phyloP scores from a whole-genome alignment of 2,329 filamentous ascomycete genomes.

The Fusarium citri region DNA sequence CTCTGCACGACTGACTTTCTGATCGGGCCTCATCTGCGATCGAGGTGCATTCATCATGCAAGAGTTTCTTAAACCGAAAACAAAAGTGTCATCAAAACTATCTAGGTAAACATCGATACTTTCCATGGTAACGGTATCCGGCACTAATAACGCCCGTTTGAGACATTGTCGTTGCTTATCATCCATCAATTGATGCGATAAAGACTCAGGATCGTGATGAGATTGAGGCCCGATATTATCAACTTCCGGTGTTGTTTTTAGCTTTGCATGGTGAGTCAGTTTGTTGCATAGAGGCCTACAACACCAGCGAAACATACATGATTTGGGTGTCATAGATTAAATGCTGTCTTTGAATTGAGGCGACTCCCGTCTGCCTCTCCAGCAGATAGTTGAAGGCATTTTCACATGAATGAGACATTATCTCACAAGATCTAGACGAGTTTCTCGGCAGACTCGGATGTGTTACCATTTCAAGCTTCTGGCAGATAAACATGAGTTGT shows the following conservation, averaged over 20 bases:
- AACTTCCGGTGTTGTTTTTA: background rate
- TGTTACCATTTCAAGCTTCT: constrained; percentile 13
- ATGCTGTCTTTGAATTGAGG: background rate
- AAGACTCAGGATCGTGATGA: constrained; percentile 1
- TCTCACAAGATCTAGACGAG: constrained; percentile 1
- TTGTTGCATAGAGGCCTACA: background rate
- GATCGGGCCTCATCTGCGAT: constrained; percentile 25
- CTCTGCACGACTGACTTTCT: constrained; percentile 9
- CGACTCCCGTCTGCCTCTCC: background rate
- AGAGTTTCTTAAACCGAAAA: background rate
- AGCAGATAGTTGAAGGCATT: background rate
- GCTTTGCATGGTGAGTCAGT: constrained; percentile 3
- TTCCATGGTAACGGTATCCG: constrained; percentile 2
- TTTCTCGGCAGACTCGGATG: constrained; percentile 8
- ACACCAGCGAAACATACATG: background rate
- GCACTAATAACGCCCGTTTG: constrained; percentile 16
- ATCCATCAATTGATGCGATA: background rate
- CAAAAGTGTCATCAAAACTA: constrained; percentile 14
- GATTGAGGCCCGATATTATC: constrained; percentile 14
- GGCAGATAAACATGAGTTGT: constrained; percentile 7
- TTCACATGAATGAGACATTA: constrained; percentile 11
- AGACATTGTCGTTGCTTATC: constrained; percentile 17
- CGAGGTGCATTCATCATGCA: constrained; percentile 9
- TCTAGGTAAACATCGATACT: background rate
- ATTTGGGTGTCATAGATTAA: background rate